These are phyloP conservation scores for Betula pendula DNA, from an alignment of 306 rosid species.

Conservation along the genomic window DNA sequence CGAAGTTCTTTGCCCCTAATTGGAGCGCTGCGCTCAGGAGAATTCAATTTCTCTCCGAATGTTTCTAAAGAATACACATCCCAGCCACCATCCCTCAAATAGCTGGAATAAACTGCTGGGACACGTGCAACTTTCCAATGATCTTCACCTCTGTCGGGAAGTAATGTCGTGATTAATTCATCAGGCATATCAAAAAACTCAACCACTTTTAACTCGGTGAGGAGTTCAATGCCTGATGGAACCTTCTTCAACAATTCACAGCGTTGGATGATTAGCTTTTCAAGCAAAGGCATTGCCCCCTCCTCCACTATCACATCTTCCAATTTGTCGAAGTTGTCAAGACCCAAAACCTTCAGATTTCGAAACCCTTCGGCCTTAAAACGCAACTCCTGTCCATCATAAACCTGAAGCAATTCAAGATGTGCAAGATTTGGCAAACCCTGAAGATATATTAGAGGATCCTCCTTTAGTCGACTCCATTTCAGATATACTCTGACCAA, in stretches of 20 bases:
- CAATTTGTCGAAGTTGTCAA: slow-evolving; percentile 55
- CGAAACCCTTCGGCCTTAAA: slow-evolving; percentile 49
- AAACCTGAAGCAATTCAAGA: slow-evolving; percentile 51
- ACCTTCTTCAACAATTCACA: slow-evolving; percentile 42
- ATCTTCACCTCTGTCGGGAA: slow-evolving; percentile 44
- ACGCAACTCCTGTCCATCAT: slow-evolving; percentile 41
- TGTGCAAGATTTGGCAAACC: slow-evolving; percentile 47
- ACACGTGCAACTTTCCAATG: slow-evolving; percentile 48
- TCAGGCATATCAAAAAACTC: slow-evolving; percentile 69
- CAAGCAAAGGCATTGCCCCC: slow-evolving; percentile 65
- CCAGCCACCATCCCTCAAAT: slow-evolving; percentile 67
- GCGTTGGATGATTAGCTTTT: slow-evolving; percentile 53
- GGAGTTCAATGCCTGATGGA: slow-evolving; percentile 57
- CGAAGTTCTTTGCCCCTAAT: no score
- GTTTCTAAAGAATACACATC: slow-evolving; percentile 28
- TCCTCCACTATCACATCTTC: slow-evolving; percentile 40
- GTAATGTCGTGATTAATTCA: slow-evolving; percentile 47
- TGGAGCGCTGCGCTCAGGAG: no score
- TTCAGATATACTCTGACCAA: slow-evolving; percentile 34
- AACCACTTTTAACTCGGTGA: slow-evolving; percentile 45
- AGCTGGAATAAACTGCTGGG: slow-evolving; percentile 55
- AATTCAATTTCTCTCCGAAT: no score
- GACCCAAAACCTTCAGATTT: slow-evolving; percentile 60
- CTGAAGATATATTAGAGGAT: slow-evolving; percentile 39
- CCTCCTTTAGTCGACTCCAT: slow-evolving; percentile 43